Evolutionary conservation across 805 yeast genomes (phyloP).

Genomic region (Ogataea sp.): DNA sequence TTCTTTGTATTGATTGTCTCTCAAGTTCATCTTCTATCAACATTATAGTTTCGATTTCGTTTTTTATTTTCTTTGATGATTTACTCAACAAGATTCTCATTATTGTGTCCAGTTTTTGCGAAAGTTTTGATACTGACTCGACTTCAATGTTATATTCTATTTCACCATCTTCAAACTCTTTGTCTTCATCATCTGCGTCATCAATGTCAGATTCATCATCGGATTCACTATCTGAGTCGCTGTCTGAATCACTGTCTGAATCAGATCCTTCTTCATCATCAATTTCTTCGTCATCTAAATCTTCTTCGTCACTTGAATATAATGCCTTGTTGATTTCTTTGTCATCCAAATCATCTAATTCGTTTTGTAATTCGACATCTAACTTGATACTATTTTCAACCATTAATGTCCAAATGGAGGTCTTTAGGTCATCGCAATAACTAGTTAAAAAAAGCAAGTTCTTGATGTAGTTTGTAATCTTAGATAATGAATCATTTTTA

Average conservation of each 20-base stretch:
- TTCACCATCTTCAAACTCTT: conserved; percentile 31
- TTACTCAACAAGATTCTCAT: conserved; percentile 48
- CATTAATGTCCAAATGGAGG: conserved; percentile 70
- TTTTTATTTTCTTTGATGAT: conserved; percentile 40
- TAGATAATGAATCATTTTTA: conserved; percentile 51
- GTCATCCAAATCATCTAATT: conserved; percentile 77
- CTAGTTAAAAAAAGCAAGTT: conserved; percentile 53
- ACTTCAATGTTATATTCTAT: conserved; percentile 41
- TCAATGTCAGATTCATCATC: conserved; percentile 15
- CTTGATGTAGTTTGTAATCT: conserved; percentile 52
- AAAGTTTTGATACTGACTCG: conserved; percentile 42
- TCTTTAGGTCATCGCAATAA: conserved; percentile 72
- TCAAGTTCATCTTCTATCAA: conserved; percentile 46
- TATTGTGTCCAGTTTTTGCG: conserved; percentile 65
- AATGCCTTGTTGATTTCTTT: conserved; percentile 47
- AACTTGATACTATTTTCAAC: conserved; percentile 75
- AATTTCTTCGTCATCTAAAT: conserved; percentile 17
- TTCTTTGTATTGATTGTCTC: conserved; percentile 8
- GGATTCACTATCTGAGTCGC: conserved; percentile 18
- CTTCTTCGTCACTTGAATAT: conserved; percentile 23
- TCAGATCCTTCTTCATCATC: conserved; percentile 16
- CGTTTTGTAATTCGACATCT: conserved; percentile 89
- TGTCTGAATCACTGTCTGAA: conserved; percentile 32
- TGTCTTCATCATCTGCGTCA: conserved; percentile 26
- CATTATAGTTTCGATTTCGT: conserved; percentile 33